Evolutionary conservation across 306 rosid species (phyloP), one percentile per base, ranked within the genome.

Genomic region (Gynostemma pentaphyllum): DNA sequence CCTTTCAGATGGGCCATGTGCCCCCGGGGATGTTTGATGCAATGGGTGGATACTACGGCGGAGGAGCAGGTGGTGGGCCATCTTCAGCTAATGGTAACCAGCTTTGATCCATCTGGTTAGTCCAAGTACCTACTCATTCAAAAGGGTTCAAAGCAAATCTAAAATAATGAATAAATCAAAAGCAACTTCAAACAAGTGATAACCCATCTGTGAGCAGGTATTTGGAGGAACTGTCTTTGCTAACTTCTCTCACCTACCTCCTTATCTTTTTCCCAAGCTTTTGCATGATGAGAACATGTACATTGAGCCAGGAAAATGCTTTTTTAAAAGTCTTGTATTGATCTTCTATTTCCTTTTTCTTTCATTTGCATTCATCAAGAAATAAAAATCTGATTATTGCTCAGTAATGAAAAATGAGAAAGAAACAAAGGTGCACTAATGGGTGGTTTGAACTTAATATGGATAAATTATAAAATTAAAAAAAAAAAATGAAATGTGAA

Each of bases 11-110:
- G 24, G 67, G 74, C 49, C 67, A 47, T 6, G 48, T 22, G n/a
- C 52, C 59, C 0, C 1, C 46, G 1, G 70, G 62, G 10, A 42
- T 72, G 68, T 68, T 57, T 51, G 81, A 76, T 45, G 47, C 67
- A 16, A 42, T 77, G 73, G 57, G 45, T 14, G 74, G 69, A 26
- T 53, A 61, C 9, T 67, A 59, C 12, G 62, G 62, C 13, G 81
- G 56, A 19, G 71, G 68, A 34, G 39, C 73, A 3, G 70, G 70
- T 1, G 70, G 15, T 4, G 48, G 62, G 22, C 2, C 67, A 12
- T 55, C 62, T 42, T 24, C 71, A 0, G 70, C 47, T 14, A 37
- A 49, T n/a, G 62, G 62, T 4, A 48, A 7, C 13, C 61, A 66
- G 11, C 70, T 53, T 16, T 66, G 41, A 48, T 5, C n/a, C n/a